Evolutionary conservation across 2,329 filamentous ascomycete species (phyloP).

Genomic region (Trichoderma gracile): DNA sequence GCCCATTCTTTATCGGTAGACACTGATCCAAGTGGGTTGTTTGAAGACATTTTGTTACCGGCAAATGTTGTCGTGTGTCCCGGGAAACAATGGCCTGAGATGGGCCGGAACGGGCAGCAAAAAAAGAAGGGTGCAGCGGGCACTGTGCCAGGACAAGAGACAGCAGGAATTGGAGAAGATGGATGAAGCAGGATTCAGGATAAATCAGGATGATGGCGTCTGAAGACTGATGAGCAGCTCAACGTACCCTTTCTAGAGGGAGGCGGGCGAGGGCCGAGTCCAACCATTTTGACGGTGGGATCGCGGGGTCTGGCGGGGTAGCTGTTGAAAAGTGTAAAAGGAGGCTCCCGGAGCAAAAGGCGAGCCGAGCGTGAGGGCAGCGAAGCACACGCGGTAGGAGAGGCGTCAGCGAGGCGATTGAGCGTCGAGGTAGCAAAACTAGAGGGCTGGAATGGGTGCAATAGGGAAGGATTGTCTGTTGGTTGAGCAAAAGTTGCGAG

Average conservation of each 20-base stretch:
- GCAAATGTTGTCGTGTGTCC: neutral
- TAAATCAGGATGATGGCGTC: neutral
- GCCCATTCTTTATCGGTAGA: neutral
- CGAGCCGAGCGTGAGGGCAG: neutral
- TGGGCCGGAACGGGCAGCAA: constrained; percentile 8
- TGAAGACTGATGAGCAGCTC: constrained; percentile 33
- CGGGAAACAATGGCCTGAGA: neutral
- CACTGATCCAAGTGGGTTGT: neutral
- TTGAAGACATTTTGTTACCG: neutral
- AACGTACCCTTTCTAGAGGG: constrained; percentile 66
- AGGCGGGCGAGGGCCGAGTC: constrained; percentile 52
- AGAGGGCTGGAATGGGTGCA: neutral
- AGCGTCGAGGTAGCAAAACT: neutral
- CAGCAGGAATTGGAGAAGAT: neutral
- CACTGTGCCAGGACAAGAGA: neutral
- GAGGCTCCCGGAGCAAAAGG: constrained; percentile 1
- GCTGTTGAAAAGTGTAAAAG: constrained; percentile 14
- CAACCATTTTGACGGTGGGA: constrained; percentile 49
- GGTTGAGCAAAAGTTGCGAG: constrained; percentile 9
- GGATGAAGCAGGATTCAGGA: no score
- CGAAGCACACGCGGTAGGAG: neutral
- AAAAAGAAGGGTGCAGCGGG: neutral
- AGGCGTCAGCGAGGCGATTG: neutral
- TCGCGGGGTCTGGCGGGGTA: constrained; percentile 43
- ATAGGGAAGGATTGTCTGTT: neutral